Evolutionary conservation across 2,329 filamentous ascomycete genomes (phyloP), one percentile per base, ranked within the genome.

Genomic region (Akanthomyces lecanii): DNA sequence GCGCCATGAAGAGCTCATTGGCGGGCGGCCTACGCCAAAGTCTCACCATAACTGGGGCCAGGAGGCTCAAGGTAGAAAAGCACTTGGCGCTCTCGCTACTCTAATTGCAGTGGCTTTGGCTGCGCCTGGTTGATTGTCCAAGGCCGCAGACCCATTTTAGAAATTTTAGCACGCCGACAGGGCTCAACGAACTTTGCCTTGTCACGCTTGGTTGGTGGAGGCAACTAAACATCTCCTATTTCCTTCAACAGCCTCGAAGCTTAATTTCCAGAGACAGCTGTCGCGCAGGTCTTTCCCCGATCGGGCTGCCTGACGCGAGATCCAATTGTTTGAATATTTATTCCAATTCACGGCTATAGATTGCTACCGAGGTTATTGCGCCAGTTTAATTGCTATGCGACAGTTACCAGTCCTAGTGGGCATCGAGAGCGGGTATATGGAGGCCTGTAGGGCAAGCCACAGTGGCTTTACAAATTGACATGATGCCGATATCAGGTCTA

Each of bases 11-110:
- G 18, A 48, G 44, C 55, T 47, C 8, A 58, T 58, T 58, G 55
- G 55, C 21, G 18, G 28, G 1, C 10, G 28, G 30, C n/a, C 28
- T 18, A 38, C 55, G 55, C 55, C 44, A 38, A 58, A 48, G 55
- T 58, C 55, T 58, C 55, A 58, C 55, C 55, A 38, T 58, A 58
- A 58, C 8, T 48, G 55, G 55, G 44, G 40, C 25, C 33, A 40
- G 36, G 10, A 28, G 33, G 33, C 36, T 18, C 14, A 38, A 40
- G 38, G 38, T 40, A 10, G 12, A 40, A 40, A 21, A 38, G 5
- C 28, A 58, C 28, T 48, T 48, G 23, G 38, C 38, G 14, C 38
- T 16, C 2, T 48, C 23, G 8, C n/a, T 8, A 28, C n/a, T 28
- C 33, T 10, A 36, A 36, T 36, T 36, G 33, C 33, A 36, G 33